A percentile compares a stretch with the other conserved stretches of the same genome.
These are phyloP conservation scores for Agroathelia rolfsii DNA, from an alignment of 1,284 basidiomycete genomes.

Conservation along the genomic window DNA sequence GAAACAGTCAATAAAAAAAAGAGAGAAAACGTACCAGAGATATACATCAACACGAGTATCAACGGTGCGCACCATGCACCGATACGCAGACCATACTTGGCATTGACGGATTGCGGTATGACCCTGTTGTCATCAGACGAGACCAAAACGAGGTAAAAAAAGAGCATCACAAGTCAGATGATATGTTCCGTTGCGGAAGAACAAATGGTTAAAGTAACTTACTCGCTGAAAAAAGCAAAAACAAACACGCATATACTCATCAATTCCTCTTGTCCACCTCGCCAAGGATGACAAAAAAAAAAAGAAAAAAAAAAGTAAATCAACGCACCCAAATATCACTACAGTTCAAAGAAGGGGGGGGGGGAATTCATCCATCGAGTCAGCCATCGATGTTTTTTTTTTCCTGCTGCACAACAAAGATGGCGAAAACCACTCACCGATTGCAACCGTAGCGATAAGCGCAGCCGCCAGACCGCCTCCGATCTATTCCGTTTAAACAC, in stretches of 20 bases:
- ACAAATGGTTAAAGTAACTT: slow-evolving; percentile 1
- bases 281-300: no score
- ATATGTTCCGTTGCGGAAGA: no score
- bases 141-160: no score
- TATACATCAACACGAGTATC: slow-evolving; percentile 72
- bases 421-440: slow-evolving; percentile 42
- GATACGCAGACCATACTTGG: slow-evolving; percentile 82
- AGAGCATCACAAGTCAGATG: no score
- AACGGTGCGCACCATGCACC: slow-evolving; percentile 83
- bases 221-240: no score
- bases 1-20: no score
- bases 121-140: slow-evolving; percentile 46
- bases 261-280: no score
- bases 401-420: slow-evolving; percentile 3
- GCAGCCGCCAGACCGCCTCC: slow-evolving; percentile 83
- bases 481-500: no score
- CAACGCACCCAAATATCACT: slow-evolving; percentile 63
- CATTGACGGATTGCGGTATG: slow-evolving; percentile 83
- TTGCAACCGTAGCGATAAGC: slow-evolving; percentile 74
- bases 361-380: no score
- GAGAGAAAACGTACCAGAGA: slow-evolving; percentile 65
- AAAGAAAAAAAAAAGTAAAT: not conserved
- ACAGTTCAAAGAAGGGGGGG: slow-evolving; percentile 48
- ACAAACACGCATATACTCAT: no score
- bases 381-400: no score